phyloP scores from a whole-genome alignment of 2,329 filamentous ascomycete genomes.

The Botrytis galanthina region DNA sequence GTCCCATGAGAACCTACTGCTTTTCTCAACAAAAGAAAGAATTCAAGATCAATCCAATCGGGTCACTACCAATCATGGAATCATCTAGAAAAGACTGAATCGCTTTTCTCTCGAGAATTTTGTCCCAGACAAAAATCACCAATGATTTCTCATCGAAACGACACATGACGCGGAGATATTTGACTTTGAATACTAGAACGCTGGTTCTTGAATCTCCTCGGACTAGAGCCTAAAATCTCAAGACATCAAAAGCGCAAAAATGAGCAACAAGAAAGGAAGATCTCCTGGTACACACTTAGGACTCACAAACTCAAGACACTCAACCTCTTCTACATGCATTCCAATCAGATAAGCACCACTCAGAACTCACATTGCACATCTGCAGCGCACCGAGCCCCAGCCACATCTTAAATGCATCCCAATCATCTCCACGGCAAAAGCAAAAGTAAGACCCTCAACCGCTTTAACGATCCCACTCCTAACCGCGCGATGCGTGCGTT shows the following conservation, averaged over 20 bases:
- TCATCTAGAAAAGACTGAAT: not conserved
- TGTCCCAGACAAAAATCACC: not conserved
- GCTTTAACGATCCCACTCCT: not conserved
- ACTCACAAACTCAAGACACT: not conserved
- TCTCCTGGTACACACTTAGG: not conserved
- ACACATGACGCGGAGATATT: not conserved
- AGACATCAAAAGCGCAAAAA: not conserved
- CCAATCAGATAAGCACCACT: not conserved
- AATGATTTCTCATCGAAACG: not conserved
- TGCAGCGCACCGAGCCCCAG: not conserved
- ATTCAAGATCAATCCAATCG: not conserved
- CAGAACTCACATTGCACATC: not conserved
- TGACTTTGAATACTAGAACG: not conserved
- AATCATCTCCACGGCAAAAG: not conserved
- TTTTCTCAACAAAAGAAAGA: not conserved
- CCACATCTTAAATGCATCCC: not conserved
- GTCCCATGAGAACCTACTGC: not conserved
- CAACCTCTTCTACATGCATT: not conserved
- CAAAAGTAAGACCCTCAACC: not conserved
- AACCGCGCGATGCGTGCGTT: not conserved
- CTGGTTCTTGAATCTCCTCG: not conserved
- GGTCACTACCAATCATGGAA: not conserved
- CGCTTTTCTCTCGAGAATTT: not conserved
- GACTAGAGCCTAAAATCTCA: too few species aligned
- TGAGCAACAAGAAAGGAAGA: not conserved